These are phyloP conservation scores for Alternaria arborescens DNA, from an alignment of 2,329 filamentous ascomycete species.

Conservation along the genomic window DNA sequence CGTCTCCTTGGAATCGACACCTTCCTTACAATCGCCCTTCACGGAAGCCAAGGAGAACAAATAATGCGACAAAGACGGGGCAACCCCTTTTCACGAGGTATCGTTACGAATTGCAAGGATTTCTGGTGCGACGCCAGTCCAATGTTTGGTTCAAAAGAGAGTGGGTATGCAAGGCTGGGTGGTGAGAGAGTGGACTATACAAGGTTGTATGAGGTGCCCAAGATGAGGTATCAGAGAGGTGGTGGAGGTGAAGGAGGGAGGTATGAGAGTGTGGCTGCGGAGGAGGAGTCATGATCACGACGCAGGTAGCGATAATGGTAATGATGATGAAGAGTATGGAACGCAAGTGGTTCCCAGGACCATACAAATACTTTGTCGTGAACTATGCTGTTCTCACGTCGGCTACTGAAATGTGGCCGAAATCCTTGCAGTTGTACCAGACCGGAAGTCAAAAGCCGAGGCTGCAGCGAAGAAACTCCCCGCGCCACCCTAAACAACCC, in stretches of 20 bases:
- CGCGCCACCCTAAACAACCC: constrained; percentile 25
- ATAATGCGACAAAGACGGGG: constrained; percentile 55
- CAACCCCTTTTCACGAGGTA: constrained; percentile 87
- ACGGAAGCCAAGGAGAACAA: constrained; percentile 66
- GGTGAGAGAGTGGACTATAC: constrained; percentile 87
- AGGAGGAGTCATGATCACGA: constrained; percentile 36
- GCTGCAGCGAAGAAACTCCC: constrained; percentile 30
- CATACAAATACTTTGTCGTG: neutral
- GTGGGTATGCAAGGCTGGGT: constrained; percentile 77
- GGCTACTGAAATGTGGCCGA: constrained; percentile 18
- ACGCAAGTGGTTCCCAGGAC: neutral
- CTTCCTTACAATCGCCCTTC: constrained; percentile 88
- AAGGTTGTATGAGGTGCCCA: constrained; percentile 85
- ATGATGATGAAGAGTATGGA: constrained; percentile 9
- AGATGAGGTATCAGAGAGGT: constrained; percentile 65
- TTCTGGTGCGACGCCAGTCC: constrained; percentile 95
- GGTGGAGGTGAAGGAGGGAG: constrained; percentile 46
- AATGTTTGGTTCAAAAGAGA: constrained; percentile 77
- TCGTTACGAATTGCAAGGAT: constrained; percentile 89
- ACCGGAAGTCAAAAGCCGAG: constrained; percentile 26
- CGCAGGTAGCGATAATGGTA: constrained; percentile 5
- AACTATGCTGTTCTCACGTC: neutral
- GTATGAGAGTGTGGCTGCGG: constrained; percentile 67
- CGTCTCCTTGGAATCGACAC: constrained; percentile 89
- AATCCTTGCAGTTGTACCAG: constrained; percentile 4